These are phyloP conservation scores for Ustilago cynodontis DNA, from an alignment of 1,284 basidiomycete genomes.

Conservation along the genomic window DNA sequence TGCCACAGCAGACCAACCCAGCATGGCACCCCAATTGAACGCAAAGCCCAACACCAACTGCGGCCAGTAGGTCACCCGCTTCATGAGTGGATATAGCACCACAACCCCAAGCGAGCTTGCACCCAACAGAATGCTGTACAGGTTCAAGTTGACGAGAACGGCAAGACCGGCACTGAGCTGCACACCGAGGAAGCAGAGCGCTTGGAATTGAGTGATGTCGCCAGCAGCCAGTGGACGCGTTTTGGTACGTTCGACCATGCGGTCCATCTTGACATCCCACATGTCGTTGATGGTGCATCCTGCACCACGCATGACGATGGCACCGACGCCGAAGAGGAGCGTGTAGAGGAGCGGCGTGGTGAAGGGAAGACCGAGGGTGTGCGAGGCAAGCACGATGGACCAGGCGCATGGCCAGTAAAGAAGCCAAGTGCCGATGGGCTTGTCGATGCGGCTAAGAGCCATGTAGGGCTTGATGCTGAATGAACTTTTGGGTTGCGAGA, in stretches of 20 bases:
- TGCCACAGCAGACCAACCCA: conserved; percentile 95
- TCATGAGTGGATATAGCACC: conserved; percentile 94
- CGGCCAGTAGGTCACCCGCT: conserved; percentile 95
- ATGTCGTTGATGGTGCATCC: conserved; percentile 99
- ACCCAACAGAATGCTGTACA: conserved; percentile 92
- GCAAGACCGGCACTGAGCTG: conserved; percentile 89
- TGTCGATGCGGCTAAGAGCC: conserved; percentile 88
- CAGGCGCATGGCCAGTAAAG: conserved; percentile 87
- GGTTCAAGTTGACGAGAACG: conserved; percentile 90
- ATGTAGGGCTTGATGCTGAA: conserved; percentile 77
- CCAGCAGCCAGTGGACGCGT: conserved; percentile 82
- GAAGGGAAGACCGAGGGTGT: conserved; percentile 51
- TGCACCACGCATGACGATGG: conserved; percentile 95
- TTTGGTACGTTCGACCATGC: conserved; percentile 82
- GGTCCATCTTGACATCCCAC: conserved; percentile 94
- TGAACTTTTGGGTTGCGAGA: conserved; percentile 9
- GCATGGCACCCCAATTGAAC: conserved; percentile 96
- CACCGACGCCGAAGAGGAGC: conserved; percentile 87
- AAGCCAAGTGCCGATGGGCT: conserved; percentile 91
- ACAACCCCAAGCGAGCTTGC: conserved; percentile 90
- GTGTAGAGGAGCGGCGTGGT: conserved; percentile 70
- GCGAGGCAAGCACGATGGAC: conserved; percentile 67
- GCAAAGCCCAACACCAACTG: conserved; percentile 82
- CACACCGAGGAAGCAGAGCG: conserved; percentile 83
- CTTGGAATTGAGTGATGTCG: conserved; percentile 82